phyloP scores from a whole-genome alignment of 371 early-diverging fungal genomes.

The Capniomyces stellatus region DNA sequence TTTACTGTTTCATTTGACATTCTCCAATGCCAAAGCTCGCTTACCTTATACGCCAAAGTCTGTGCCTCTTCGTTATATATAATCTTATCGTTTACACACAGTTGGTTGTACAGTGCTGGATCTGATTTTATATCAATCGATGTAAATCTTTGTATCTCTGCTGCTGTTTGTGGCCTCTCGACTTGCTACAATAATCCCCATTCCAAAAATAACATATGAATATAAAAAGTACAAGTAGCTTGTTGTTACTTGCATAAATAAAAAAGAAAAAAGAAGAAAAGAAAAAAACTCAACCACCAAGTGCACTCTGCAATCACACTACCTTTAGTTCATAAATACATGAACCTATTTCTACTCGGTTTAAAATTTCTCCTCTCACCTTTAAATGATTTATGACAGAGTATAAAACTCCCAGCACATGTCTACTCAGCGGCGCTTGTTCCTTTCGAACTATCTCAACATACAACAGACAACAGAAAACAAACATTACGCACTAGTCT shows the following conservation, averaged over 20 bases:
- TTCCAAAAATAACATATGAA: background rate
- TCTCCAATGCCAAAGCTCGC: too few species aligned
- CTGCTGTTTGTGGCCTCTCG: slow-evolving; percentile 41
- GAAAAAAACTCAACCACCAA: too few species aligned
- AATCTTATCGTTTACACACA: slow-evolving; percentile 45
- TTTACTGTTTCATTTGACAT: too few species aligned
- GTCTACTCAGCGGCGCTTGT: slow-evolving; percentile 2
- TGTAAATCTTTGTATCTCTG: slow-evolving; percentile 37
- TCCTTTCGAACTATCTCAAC: too few species aligned
- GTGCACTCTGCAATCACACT: too few species aligned
- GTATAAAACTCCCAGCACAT: slow-evolving; percentile 34
- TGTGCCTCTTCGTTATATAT: slow-evolving; percentile 31
- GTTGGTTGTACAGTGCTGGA: slow-evolving; percentile 32
- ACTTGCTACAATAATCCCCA: slow-evolving; percentile 29
- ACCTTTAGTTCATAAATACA: too few species aligned
- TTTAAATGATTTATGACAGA: slow-evolving; percentile 5
- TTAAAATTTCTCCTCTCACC: slow-evolving; percentile 3
- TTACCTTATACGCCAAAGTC: slow-evolving; percentile 51
- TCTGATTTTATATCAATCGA: slow-evolving; percentile 39
- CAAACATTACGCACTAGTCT: too few species aligned
- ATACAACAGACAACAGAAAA: too few species aligned
- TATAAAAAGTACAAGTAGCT: background rate
- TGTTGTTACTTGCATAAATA: background rate
- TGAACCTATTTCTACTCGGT: too few species aligned
- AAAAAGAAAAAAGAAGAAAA: background rate